A percentile compares a stretch with the other conserved stretches of the same genome.
Conservation (phyloP, 495 filamentous ascomycete species). For the Evansstolkia leycettana region DNA sequence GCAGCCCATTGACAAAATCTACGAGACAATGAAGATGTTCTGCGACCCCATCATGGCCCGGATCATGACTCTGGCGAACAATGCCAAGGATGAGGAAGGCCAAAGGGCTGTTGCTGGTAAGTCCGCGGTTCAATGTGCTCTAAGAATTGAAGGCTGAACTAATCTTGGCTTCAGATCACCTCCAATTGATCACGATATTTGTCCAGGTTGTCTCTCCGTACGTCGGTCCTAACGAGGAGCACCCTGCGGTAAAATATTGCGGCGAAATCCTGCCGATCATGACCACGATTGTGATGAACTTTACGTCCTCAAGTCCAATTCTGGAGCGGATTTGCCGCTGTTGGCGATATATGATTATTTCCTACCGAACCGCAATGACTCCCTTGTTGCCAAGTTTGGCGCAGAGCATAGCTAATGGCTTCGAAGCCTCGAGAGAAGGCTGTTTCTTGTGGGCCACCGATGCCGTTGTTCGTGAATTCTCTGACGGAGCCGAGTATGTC, state of each 20-base stretch:
- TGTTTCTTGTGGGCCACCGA: constrained; percentile 97
- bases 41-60: constrained; percentile 84
- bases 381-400: constrained; percentile 77
- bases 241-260: constrained; percentile 94
- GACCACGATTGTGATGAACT: constrained; percentile 71
- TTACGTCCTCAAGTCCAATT: constrained; percentile 72
- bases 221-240: constrained; percentile 55
- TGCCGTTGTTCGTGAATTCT: constrained; percentile 89
- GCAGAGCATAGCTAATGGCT: constrained; percentile 73
- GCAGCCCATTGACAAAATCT: constrained; percentile 68
- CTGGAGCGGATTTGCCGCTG: constrained; percentile 87
- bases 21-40: constrained; percentile 77
- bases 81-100: constrained; percentile 64
- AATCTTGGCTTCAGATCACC: constrained; percentile 45
- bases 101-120: constrained; percentile 75
- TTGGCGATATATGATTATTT: constrained; percentile 93
- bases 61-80: constrained; percentile 76
- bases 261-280: constrained; percentile 82
- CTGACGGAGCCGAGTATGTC: constrained; percentile 75
- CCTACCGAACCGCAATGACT: constrained; percentile 79
- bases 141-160: constrained; percentile 9
- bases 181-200: constrained; percentile 87
- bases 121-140: constrained; percentile 9
- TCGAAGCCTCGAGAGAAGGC: constrained; percentile 75
- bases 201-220: constrained; percentile 69